phyloP scores from a whole-genome alignment of 345 rosid genomes.

The Salix purpurea region DNA sequence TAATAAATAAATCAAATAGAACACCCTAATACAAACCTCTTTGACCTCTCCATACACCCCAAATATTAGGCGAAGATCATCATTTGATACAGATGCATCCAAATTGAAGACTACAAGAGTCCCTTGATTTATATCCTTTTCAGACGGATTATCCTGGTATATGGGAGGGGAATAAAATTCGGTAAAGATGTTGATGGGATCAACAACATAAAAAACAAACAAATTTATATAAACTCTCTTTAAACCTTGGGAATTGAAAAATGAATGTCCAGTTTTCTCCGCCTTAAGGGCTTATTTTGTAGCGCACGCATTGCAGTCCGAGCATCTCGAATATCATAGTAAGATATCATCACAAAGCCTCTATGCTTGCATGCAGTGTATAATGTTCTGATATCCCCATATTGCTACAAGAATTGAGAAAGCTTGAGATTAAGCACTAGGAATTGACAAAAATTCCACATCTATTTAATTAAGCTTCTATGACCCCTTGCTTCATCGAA shows the following conservation, averaged over 20 bases:
- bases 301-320: conserved; percentile 90
- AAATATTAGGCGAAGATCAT: conserved; percentile 74
- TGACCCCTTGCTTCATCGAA: background rate
- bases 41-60: conserved; percentile 89
- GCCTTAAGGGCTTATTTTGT: conserved; percentile 82
- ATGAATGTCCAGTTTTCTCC: conserved; percentile 89
- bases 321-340: conserved; percentile 86
- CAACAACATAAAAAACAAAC: background rate
- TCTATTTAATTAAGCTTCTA: background rate
- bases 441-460: background rate
- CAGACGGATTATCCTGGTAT: conserved; percentile 83
- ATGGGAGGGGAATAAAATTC: conserved; percentile 12
- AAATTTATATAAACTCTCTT: background rate
- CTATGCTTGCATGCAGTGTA: conserved; percentile 96
- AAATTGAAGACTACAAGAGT: conserved; percentile 89
- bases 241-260: conserved; percentile 94
- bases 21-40: conserved; percentile 48
- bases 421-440: conserved; percentile 11
- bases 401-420: conserved; percentile 50
- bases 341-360: conserved; percentile 95
- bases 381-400: conserved; percentile 87
- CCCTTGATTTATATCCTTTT: conserved; percentile 92
- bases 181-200: conserved; percentile 6
- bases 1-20: background rate
- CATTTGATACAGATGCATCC: conserved; percentile 82